These are phyloP conservation scores for Scedosporium aurantiacum DNA, from an alignment of 2,329 filamentous ascomycete species.

Conservation along the genomic window DNA sequence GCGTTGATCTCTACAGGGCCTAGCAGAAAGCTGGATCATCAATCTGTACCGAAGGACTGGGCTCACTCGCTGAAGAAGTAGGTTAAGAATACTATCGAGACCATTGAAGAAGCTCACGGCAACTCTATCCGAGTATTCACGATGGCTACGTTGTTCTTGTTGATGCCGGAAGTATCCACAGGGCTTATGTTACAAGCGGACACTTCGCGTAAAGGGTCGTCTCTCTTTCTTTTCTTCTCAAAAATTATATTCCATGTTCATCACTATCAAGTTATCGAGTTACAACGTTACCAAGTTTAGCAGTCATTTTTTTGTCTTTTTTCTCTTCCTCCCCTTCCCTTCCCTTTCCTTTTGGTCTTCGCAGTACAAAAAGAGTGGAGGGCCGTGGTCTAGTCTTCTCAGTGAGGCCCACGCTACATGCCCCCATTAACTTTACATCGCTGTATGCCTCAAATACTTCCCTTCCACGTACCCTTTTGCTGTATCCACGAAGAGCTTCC, in stretches of 20 bases:
- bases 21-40: not conserved
- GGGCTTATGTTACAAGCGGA: no score
- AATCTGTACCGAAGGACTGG: not conserved
- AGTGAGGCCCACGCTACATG: not conserved
- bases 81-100: conserved; percentile 16
- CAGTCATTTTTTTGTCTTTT: not conserved
- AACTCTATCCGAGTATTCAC: conserved; percentile 25
- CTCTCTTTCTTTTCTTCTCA: not conserved
- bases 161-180: conserved; percentile 19
- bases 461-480: conserved; percentile 19
- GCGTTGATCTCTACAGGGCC: no score
- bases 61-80: conserved; percentile 10
- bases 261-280: not conserved
- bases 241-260: no score
- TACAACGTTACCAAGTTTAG: not conserved
- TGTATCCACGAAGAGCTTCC: conserved; percentile 20
- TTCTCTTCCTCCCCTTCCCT: not conserved
- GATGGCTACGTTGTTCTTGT: conserved; percentile 27
- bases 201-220: no score
- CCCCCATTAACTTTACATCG: conserved; percentile 13
- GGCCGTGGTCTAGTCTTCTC: not conserved
- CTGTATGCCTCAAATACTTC: conserved; percentile 16
- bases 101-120: conserved; percentile 18
- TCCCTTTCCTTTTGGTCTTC: not conserved
- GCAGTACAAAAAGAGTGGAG: not conserved